These are phyloP conservation scores for Tolypocladium pustulatum DNA, from an alignment of 2,329 filamentous ascomycete genomes.

Conservation along the genomic window DNA sequence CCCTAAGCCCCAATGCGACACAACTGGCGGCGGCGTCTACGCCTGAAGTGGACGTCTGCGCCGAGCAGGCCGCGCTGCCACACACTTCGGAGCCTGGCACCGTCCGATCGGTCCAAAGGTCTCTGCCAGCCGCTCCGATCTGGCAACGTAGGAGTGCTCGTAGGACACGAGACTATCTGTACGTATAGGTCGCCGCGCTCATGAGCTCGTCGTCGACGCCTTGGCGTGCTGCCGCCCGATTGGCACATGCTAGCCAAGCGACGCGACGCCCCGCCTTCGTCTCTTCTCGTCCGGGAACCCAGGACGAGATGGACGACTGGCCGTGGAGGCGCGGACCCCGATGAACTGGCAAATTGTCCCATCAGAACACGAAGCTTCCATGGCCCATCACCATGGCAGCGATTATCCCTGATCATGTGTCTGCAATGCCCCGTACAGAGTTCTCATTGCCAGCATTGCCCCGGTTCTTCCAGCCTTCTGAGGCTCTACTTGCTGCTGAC, in stretches of 20 bases:
- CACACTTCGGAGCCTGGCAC: background rate
- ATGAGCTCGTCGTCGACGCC: background rate
- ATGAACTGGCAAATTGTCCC: background rate
- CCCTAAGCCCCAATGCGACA: background rate
- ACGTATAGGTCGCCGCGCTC: too few relatives aligned
- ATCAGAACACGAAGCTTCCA: background rate
- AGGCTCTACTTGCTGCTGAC: background rate
- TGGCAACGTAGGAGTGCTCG: background rate
- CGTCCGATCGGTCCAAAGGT: background rate
- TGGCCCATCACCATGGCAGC: background rate
- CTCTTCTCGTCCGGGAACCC: background rate
- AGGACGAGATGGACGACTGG: background rate
- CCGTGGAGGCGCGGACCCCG: background rate
- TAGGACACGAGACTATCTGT: too few relatives aligned
- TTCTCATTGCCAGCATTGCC: background rate
- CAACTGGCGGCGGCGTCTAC: background rate
- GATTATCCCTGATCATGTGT: background rate
- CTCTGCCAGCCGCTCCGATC: background rate
- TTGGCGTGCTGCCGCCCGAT: background rate
- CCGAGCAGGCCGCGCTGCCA: background rate
- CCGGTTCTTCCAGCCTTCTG: background rate
- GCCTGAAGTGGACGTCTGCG: background rate
- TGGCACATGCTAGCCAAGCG: background rate
- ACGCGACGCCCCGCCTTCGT: background rate
- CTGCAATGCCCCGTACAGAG: background rate